phyloP scores from a whole-genome alignment of 768 basidiomycete species.

The Cubamyces sp. region DNA sequence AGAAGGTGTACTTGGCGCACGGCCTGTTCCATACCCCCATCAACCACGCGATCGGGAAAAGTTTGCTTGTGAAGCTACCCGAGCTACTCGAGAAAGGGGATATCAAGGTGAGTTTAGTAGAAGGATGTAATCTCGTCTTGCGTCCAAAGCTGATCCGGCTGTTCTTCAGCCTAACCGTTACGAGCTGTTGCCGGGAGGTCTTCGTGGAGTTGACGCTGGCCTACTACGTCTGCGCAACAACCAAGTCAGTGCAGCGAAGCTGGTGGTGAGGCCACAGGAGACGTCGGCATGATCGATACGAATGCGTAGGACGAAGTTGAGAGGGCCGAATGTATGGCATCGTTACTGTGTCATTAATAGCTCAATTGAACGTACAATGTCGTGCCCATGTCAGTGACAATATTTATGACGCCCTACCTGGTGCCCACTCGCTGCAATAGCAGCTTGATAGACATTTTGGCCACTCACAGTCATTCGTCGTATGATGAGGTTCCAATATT shows the following conservation, averaged over 20 bases:
- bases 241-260: conserved; percentile 46
- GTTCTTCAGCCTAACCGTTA: conserved; percentile 30
- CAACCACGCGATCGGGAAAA: conserved; percentile 10
- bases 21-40: background rate
- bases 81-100: conserved; percentile 23
- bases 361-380: no score
- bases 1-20: conserved; percentile 16
- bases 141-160: no score
- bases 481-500: no score
- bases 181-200: conserved; percentile 33
- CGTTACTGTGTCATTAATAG: no score
- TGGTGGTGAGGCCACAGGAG: conserved; percentile 47
- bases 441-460: no score
- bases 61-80: conserved; percentile 19
- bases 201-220: conserved; percentile 28
- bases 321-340: no score
- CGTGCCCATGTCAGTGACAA: no score
- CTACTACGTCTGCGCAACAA: conserved; percentile 26
- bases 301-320: no score
- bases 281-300: conserved; percentile 24
- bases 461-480: no score
- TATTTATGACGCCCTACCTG: no score
- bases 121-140: no score
- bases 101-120: conserved; percentile 25
- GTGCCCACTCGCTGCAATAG: no score